Base-by-base conservation (phyloP, 2,329 filamentous ascomycete genomes). In the Hymenotorrendiella dingleyae region DNA sequence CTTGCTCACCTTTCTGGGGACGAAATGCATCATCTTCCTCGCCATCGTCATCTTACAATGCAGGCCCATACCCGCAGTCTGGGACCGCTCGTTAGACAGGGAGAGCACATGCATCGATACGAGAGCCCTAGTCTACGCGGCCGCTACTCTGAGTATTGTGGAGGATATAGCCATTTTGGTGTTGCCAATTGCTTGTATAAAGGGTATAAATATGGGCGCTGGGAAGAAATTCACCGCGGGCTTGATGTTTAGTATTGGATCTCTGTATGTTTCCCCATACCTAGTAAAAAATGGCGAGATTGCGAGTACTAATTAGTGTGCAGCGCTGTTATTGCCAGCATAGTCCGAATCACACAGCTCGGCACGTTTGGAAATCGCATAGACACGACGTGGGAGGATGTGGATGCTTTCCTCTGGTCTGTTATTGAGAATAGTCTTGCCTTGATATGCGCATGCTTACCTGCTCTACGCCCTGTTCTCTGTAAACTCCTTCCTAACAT, bases 141-240 rank as follows among this genome's bases (percentile, higher is more conserved):
- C 78, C 2, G 78, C 80, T 1, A 79, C 78, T 0, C 70, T 83
- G 43, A 84, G 84, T 61, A 80, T 85, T 49, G 74, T 81, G 38
- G 83, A 80, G 17, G 81, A 85, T 49, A 63, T 84, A 23, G 74
- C 76, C 22, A 76, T 84, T 23, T 64, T 85, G 10, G 73, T 82
- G 36, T 65, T 84, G 8, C 80, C 80, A 0, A 78, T 83, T 65
- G 78, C 79, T 2, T 75, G 82, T 32, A 61, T 84, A 41, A 76
- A 76, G 3, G 68, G 70, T 30, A 76, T 84, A 70, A 73, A 75
- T 24, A 62, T 85, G 9, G 79, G 79, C 2, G 68, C 60, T 45
- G 82, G 80, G 48, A 80, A 84, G 53, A 84, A 83, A 61, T 69
- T 76, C n/a, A 82, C 82, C 29, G 60, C 84, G 16, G 68, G 82